A percentile compares a stretch with the other conserved stretches of the same genome.
Conservation (phyloP, 139 green algal genomes). For the Bryopsis sp. region DNA sequence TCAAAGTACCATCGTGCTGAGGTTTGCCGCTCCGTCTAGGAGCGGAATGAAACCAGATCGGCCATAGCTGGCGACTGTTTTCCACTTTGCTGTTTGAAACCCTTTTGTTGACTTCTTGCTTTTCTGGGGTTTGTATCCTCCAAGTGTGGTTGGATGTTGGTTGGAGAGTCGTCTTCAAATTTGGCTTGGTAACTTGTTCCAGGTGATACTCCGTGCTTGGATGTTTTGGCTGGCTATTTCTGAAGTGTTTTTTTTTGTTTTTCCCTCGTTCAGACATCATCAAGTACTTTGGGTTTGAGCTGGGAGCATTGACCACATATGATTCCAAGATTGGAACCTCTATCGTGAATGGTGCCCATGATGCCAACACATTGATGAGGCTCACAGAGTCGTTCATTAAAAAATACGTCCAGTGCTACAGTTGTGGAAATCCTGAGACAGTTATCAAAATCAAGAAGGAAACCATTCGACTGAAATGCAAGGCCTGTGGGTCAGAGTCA, state of each 20-base stretch:
- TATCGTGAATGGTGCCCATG: conserved; percentile 89
- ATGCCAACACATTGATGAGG: conserved; percentile 63
- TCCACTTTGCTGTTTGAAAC: background rate
- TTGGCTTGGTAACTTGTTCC: too few relatives aligned
- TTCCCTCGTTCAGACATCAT: background rate
- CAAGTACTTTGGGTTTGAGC: conserved; percentile 78
- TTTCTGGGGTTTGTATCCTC: too few relatives aligned
- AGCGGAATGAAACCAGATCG: too few relatives aligned
- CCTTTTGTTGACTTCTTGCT: too few relatives aligned
- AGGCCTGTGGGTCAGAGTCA: conserved; percentile 62
- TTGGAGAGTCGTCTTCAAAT: too few relatives aligned
- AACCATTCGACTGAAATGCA: conserved; percentile 90
- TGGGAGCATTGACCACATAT: conserved; percentile 93
- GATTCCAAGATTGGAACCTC: conserved; percentile 79
- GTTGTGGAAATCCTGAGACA: conserved; percentile 96
- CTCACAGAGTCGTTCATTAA: conserved; percentile 97
- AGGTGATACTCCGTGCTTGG: too few relatives aligned
- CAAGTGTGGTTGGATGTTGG: too few relatives aligned
- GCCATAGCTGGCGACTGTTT: background rate
- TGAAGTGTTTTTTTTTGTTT: too few relatives aligned
- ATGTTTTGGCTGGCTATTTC: too few relatives aligned
- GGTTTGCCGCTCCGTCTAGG: too few relatives aligned
- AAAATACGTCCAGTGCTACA: conserved; percentile 97
- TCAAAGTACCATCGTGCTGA: conserved; percentile 1
- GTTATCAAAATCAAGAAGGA: conserved; percentile 78